Conservation (phyloP, 306 rosid species). For the Prunus mira region DNA sequence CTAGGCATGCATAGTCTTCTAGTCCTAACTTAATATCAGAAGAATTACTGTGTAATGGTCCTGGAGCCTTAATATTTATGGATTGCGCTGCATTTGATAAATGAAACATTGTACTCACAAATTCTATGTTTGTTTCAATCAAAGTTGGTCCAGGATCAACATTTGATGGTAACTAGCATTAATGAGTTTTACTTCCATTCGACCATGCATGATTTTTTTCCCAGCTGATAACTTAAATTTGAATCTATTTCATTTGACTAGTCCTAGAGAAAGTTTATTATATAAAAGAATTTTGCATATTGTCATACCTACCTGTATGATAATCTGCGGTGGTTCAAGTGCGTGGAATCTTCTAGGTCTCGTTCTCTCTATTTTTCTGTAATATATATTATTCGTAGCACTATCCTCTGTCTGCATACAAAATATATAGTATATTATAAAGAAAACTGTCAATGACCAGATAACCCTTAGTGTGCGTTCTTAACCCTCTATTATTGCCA, state of each 20-base stretch:
- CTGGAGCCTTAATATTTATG: neutral
- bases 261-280: neutral
- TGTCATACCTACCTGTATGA: neutral
- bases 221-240: conserved; percentile 1
- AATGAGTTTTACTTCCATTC: neutral
- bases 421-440: neutral
- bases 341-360: too few species aligned
- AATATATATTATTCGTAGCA: too few species aligned
- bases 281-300: neutral
- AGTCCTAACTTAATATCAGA: neutral
- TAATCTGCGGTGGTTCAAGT: neutral
- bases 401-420: too few species aligned
- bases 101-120: neutral
- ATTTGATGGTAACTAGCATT: neutral
- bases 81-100: neutral
- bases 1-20: conserved; percentile 4
- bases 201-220: neutral
- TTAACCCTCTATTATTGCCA: neutral
- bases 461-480: neutral
- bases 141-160: neutral
- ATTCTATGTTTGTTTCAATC: neutral
- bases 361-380: too few species aligned
- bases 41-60: neutral
- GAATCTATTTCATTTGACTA: neutral
- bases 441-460: neutral